phyloP scores from a whole-genome alignment of 2,329 filamentous ascomycete genomes.

The Trichoderma oligosporum region DNA sequence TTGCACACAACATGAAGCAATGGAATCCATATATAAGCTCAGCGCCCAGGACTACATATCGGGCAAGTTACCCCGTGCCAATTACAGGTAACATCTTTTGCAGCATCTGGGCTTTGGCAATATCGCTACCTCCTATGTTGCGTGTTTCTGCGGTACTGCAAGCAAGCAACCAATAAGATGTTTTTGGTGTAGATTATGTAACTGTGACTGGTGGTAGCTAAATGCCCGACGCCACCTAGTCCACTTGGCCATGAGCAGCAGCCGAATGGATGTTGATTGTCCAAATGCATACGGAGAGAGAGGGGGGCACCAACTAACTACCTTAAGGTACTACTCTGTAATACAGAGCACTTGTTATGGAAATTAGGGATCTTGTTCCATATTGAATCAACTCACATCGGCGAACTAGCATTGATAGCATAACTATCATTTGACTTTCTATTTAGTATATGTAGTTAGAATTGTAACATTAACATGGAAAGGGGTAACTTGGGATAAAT shows the following conservation, averaged over 20 bases:
- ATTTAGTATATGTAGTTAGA: too few species aligned
- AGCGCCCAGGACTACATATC: too few species aligned
- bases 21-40: neutral
- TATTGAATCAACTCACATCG: neutral
- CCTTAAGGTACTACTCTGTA: neutral
- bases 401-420: neutral
- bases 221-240: neutral
- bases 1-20: too few species aligned
- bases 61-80: neutral
- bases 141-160: neutral
- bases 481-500: neutral
- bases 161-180: neutral
- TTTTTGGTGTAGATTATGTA: slow-evolving; percentile 4
- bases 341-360: neutral
- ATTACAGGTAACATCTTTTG: too few species aligned
- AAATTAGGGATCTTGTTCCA: neutral
- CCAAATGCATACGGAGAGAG: neutral
- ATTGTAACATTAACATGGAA: neutral
- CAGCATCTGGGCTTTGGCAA: neutral
- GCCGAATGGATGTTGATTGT: neutral
- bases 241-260: neutral
- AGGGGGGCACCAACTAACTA: too few species aligned
- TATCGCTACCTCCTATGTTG: neutral
- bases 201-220: neutral
- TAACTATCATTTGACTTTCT: too few species aligned